A percentile compares a stretch with the other conserved stretches of the same genome.
These are phyloP conservation scores for Brasilioporus rufonigricans DNA, from an alignment of 768 basidiomycete species.

Conservation along the genomic window DNA sequence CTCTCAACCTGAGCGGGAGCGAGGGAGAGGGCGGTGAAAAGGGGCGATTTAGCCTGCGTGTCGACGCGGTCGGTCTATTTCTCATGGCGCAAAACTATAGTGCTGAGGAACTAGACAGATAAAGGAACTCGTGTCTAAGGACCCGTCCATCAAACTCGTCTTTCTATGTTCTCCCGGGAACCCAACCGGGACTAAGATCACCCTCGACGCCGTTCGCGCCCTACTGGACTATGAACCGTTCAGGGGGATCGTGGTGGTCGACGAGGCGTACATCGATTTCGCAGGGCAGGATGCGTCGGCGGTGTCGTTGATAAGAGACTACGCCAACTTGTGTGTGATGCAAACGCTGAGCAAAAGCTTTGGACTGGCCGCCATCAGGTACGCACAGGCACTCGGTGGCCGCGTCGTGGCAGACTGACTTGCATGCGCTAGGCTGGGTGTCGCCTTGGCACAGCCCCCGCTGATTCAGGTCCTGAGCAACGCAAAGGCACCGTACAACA, in stretches of 20 bases:
- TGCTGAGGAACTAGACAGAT: conserved; percentile 46
- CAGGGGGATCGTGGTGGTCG: conserved; percentile 90
- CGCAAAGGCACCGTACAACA: conserved; percentile 97
- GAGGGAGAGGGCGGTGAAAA: conserved; percentile 71
- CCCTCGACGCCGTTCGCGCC: conserved; percentile 62
- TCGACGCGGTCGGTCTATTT: conserved; percentile 61
- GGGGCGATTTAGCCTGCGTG: conserved; percentile 70
- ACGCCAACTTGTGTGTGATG: conserved; percentile 89
- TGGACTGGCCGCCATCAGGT: conserved; percentile 94
- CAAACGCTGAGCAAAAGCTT: conserved; percentile 97
- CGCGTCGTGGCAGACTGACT: not conserved
- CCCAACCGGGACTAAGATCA: conserved; percentile 86
- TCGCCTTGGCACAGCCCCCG: conserved; percentile 86
- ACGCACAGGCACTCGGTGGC: conserved; percentile 19
- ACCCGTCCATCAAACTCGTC: conserved; percentile 83
- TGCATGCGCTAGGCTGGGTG: conserved; percentile 64
- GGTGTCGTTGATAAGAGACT: conserved; percentile 69
- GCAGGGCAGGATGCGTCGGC: conserved; percentile 61
- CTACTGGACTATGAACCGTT: conserved; percentile 78
- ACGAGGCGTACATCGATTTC: conserved; percentile 99
- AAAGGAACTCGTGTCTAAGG: conserved; percentile 61
- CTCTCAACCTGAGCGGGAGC: conserved; percentile 56
- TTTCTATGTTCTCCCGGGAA: conserved; percentile 98
- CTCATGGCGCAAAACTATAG: not conserved
- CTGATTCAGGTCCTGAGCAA: conserved; percentile 90